Evolutionary conservation across 768 basidiomycete species (phyloP).

Genomic region (Omphalotus guepiniiformis): DNA sequence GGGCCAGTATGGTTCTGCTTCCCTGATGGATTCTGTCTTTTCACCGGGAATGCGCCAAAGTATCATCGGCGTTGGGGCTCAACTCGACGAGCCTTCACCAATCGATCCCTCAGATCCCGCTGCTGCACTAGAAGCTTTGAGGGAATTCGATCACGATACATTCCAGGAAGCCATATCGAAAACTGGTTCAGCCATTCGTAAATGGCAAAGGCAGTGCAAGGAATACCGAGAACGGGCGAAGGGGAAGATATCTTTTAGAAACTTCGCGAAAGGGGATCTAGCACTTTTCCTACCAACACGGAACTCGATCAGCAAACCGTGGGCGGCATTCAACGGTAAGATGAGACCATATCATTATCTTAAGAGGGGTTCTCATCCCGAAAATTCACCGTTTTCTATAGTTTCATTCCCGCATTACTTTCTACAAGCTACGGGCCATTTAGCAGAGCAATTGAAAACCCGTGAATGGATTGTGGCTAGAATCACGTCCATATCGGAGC

Average conservation of each 20-base stretch:
- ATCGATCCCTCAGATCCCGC: slow-evolving; percentile 74
- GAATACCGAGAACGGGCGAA: slow-evolving; percentile 93
- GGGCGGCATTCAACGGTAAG: slow-evolving; percentile 98
- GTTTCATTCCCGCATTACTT: slow-evolving; percentile 99
- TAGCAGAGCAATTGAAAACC: slow-evolving; percentile 85
- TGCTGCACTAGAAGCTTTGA: slow-evolving; percentile 64
- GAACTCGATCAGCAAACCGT: slow-evolving; percentile 89
- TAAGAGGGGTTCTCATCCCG: slow-evolving; percentile 20
- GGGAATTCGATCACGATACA: slow-evolving; percentile 77
- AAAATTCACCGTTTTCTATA: slow-evolving; percentile 36
- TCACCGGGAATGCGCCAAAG: slow-evolving; percentile 48
- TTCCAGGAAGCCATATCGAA: slow-evolving; percentile 82
- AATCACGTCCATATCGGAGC: slow-evolving; percentile 84
- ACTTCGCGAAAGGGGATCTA: slow-evolving; percentile 92
- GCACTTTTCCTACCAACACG: slow-evolving; percentile 94
- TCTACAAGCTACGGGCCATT: slow-evolving; percentile 78
- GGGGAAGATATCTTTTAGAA: slow-evolving; percentile 94
- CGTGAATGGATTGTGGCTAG: slow-evolving; percentile 95
- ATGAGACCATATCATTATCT: slow-evolving; percentile 8
- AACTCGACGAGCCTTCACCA: slow-evolving; percentile 61
- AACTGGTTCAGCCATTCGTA: slow-evolving; percentile 81
- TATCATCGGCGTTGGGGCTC: slow-evolving; percentile 34
- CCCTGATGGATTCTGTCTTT: slow-evolving; percentile 47
- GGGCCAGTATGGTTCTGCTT: slow-evolving; percentile 35
- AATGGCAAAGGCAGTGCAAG: slow-evolving; percentile 98